These are phyloP conservation scores for Cryphonectria naterciae DNA, from an alignment of 2,329 filamentous ascomycete species.

Conservation along the genomic window DNA sequence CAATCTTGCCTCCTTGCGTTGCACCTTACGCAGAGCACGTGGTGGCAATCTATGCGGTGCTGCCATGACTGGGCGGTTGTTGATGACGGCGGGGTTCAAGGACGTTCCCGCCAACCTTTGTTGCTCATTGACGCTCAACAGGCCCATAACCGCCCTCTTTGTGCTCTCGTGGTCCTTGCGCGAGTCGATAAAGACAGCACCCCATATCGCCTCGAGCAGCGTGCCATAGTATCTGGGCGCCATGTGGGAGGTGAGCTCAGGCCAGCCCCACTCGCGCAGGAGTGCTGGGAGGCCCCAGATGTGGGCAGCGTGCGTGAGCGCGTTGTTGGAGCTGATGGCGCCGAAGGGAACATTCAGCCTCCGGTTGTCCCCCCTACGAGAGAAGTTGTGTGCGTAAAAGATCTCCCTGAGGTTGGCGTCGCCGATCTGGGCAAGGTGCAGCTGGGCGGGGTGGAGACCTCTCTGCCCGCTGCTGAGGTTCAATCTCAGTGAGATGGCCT, in stretches of 20 bases:
- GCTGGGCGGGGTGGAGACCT: background rate
- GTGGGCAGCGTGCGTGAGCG: background rate
- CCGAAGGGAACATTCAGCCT: background rate
- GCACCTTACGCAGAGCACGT: background rate
- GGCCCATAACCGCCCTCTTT: background rate
- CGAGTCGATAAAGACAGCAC: background rate
- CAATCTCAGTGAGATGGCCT: background rate
- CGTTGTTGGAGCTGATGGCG: background rate
- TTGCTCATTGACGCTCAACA: background rate
- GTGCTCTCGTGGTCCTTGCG: background rate
- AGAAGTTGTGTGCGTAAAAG: background rate
- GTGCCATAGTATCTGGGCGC: background rate
- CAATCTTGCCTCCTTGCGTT: background rate
- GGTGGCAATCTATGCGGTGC: background rate
- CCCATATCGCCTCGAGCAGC: background rate
- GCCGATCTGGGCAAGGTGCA: constrained; percentile 1
- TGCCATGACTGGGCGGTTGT: background rate
- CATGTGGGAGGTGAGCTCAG: background rate
- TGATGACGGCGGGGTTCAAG: background rate
- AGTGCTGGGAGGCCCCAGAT: background rate
- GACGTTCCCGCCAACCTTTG: background rate
- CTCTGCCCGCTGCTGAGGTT: background rate
- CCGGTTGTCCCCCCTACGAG: no score
- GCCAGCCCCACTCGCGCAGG: constrained; percentile 1
- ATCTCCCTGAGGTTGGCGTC: constrained; percentile 2